Conservation (phyloP, 225 moss, liverwort and hornwort genomes). For the Climacium dendroides region DNA sequence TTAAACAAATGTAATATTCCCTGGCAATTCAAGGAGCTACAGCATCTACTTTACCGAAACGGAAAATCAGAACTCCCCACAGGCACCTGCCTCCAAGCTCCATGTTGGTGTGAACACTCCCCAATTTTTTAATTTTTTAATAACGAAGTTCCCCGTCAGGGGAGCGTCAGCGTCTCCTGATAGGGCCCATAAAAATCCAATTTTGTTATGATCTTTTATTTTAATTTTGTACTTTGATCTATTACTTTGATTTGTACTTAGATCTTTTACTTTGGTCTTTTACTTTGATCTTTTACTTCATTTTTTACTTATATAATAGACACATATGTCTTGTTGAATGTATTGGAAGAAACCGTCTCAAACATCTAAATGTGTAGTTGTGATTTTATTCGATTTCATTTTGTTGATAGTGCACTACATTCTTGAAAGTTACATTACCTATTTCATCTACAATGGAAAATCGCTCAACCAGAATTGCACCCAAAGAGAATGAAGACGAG, state of each 20-base stretch:
- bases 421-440: background rate
- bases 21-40: background rate
- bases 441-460: background rate
- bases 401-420: too few species aligned
- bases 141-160: too few species aligned
- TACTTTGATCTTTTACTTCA: background rate
- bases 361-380: too few species aligned
- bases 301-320: background rate
- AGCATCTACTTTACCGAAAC: background rate
- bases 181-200: background rate
- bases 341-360: background rate
- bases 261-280: background rate
- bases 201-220: background rate
- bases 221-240: background rate
- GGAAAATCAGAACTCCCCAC: too few species aligned
- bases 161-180: too few species aligned
- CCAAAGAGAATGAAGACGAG: background rate
- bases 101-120: too few species aligned
- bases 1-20: background rate
- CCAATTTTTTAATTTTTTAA: too few species aligned
- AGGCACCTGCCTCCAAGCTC: too few species aligned
- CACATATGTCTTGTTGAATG: background rate
- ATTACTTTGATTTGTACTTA: too few species aligned
- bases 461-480: background rate
- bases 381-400: too few species aligned